A percentile compares a stretch with the other conserved stretches of the same genome.
phyloP scores from a whole-genome alignment of 2,329 filamentous ascomycete species.

The Acephala macrosclerotiorum region DNA sequence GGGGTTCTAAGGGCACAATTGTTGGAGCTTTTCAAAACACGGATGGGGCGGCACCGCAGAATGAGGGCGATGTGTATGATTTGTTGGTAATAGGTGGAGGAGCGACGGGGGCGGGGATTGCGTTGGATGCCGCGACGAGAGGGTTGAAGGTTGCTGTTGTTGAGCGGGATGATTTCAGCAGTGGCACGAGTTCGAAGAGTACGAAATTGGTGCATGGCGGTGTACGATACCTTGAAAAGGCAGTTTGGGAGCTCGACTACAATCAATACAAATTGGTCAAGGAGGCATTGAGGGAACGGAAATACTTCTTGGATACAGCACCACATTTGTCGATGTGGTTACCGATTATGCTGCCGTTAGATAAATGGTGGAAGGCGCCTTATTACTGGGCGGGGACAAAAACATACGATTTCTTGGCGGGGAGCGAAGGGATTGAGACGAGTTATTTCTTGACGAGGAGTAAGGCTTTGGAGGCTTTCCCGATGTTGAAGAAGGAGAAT shows the following conservation, averaged over 20 bases:
- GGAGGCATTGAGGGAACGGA: slow-evolving; percentile 76
- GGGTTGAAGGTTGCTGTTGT: slow-evolving; percentile 76
- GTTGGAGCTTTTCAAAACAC: slow-evolving; percentile 61
- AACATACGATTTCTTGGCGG: slow-evolving; percentile 84
- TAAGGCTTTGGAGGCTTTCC: slow-evolving; percentile 86
- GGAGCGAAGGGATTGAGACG: slow-evolving; percentile 85
- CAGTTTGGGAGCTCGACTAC: slow-evolving; percentile 78
- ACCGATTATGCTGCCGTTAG: slow-evolving; percentile 77
- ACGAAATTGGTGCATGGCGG: slow-evolving; percentile 82
- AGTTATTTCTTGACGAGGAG: slow-evolving; percentile 89
- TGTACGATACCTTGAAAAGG: slow-evolving; percentile 78
- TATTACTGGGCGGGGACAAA: slow-evolving; percentile 84
- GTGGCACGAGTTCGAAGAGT: slow-evolving; percentile 77
- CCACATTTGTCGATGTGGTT: slow-evolving; percentile 78
- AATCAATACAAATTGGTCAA: slow-evolving; percentile 75
- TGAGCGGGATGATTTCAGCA: slow-evolving; percentile 77
- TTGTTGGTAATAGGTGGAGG: slow-evolving; percentile 75
- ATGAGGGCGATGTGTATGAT: slow-evolving; percentile 64
- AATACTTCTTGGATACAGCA: slow-evolving; percentile 78
- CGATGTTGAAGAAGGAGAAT: slow-evolving; percentile 83
- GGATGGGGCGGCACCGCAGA: slow-evolving; percentile 40
- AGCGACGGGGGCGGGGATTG: slow-evolving; percentile 75
- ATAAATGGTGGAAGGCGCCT: slow-evolving; percentile 79
- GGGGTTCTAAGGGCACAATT: slow-evolving; percentile 51
- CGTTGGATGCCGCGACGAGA: slow-evolving; percentile 74